Evolutionary conservation across 2,329 filamentous ascomycete species (phyloP), one percentile per base, ranked within the genome.

Genomic region (Fusarium odoratissimum): DNA sequence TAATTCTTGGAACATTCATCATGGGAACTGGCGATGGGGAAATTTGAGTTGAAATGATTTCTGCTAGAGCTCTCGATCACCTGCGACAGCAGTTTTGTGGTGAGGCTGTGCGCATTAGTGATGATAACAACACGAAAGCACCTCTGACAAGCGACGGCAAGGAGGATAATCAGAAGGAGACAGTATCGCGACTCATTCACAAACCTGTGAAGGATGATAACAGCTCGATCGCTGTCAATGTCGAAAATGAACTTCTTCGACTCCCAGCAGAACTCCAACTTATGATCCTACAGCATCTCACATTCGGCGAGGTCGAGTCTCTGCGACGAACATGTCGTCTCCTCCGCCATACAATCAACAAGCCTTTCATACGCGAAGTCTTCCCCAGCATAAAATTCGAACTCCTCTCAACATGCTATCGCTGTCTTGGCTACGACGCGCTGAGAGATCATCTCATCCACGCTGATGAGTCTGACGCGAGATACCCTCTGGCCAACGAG

Each of bases 191-290:
- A 8, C 9, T 25, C 16, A 19, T 28, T 16, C 8, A 8, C 9
- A 35, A n/a, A 9, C 10, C 2, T 3, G 17, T 4, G 1, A 31
- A 19, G 5, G 10, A 14, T 4, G 16, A 37, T 1, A 30, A 25
- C 1, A 49, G 23, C 14, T 19, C 28, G 8, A 21, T 6, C 2
- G 8, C 25, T n/a, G 19, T 12, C 3, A 69, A 69, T 14, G 17
- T 8, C 33, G 23, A 46, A 25, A 70, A 44, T 31, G 23, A 58
- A 4, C 60, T 86, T 8, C 72, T 84, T 40, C 76, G 76, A 31
- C 78, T 86, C 0, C 84, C 85, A 8, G 76, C 77, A 12, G 85
- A 86, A 73, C 71, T 86, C 10, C 83, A 85, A 58, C 75, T 85
- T 46, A 75, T 82, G 72, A 80, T 86, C 44, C 72, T 85, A n/a